Conservation (phyloP, 2,329 filamentous ascomycete genomes). For the Boeremia lycopersici region DNA sequence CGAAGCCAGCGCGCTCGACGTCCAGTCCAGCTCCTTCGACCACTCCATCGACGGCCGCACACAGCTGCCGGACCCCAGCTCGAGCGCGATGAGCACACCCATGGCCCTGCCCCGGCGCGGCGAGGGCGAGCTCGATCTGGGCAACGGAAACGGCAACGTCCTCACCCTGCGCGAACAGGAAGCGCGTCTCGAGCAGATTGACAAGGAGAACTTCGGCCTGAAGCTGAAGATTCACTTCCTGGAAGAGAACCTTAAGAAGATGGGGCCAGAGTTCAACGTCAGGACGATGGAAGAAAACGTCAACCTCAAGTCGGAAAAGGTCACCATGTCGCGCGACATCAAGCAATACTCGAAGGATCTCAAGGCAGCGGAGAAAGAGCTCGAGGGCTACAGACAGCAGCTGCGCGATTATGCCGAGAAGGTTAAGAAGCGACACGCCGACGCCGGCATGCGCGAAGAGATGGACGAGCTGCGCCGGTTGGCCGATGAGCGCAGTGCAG, state of each 20-base stretch:
- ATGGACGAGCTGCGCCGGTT: slow-evolving; percentile 56
- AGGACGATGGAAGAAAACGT: slow-evolving; percentile 92
- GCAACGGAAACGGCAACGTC: slow-evolving; percentile 87
- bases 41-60: slow-evolving; percentile 68
- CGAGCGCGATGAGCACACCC: slow-evolving; percentile 82
- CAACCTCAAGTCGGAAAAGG: slow-evolving; percentile 89
- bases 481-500: slow-evolving; percentile 51
- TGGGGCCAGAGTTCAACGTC: slow-evolving; percentile 88
- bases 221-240: slow-evolving; percentile 77
- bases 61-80: slow-evolving; percentile 76
- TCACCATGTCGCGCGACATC: slow-evolving; percentile 87
- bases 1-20: slow-evolving; percentile 68
- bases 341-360: slow-evolving; percentile 85
- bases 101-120: slow-evolving; percentile 71
- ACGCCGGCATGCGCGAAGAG: slow-evolving; percentile 71
- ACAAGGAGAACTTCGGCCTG: slow-evolving; percentile 79
- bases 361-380: slow-evolving; percentile 79
- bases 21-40: slow-evolving; percentile 55
- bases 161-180: slow-evolving; percentile 93
- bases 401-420: slow-evolving; percentile 83
- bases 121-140: slow-evolving; percentile 64
- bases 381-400: slow-evolving; percentile 82
- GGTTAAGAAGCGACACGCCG: slow-evolving; percentile 74
- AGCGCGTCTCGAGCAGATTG: slow-evolving; percentile 89
- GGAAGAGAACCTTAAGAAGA: slow-evolving; percentile 85